Evolutionary conservation across 306 rosid genomes (phyloP), one percentile per base, ranked within the genome.

Genomic region (Geum urbanum): DNA sequence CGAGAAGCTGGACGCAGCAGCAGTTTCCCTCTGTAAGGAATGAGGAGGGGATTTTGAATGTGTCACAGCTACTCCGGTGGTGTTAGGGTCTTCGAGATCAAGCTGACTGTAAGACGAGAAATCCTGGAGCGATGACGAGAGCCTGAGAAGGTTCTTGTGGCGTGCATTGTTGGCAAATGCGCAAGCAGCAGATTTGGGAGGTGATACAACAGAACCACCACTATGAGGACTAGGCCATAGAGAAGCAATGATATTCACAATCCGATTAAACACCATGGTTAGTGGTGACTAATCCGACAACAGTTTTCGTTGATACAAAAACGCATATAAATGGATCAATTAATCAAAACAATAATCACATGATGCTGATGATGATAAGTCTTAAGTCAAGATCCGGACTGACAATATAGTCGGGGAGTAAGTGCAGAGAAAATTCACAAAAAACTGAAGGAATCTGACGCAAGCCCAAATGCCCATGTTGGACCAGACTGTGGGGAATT

Each of bases 81-180:
- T 11, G 6, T 56, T 56, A 47, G 50, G 18, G 24, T 77, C 63
- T 71, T 72, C 73, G 6, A 73, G 83, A 70, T 85, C 79, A 41
- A 71, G 66, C 50, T 72, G 79, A 70, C 74, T 82, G 77, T 86
- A 86, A 2, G 87, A 76, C 56, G 92, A 79, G 77, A 92, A 81
- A 80, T 92, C 95, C 74, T 92, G 96, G 45, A 92, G 96, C 63
- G 95, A 92, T 5, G 96, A 86, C 8, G 95, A 92, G 68, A 86
- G 72, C 52, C 91, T 79, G 1, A 87, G 71, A 74, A 75, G 77
- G 80, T 81, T 77, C 66, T 87, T 84, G 56, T 66, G 18, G 75
- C 61, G 50, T 16, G 72, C 44, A 57, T 76, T 40, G 41, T 54
- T 47, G 22, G 41, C 58, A 56, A 58, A 72, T 12, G 69, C 72